Percentiles rank a stretch among this genome's conserved stretches.
Conservation (phyloP, 306 rosid species). For the Hippophae tibetana region DNA sequence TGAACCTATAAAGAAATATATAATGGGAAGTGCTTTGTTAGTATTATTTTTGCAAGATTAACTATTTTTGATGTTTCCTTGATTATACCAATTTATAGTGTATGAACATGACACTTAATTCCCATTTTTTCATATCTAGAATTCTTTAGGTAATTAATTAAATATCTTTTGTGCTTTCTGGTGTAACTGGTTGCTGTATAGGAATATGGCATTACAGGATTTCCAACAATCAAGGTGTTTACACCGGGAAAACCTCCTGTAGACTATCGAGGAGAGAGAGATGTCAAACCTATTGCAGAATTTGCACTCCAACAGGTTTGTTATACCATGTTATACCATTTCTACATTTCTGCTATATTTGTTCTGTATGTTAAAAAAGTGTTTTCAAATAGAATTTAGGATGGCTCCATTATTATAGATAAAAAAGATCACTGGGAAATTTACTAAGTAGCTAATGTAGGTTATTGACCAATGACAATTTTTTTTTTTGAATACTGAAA, state of each 20-base stretch:
- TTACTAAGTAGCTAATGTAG: no score
- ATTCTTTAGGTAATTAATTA: not conserved
- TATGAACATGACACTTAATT: constrained; percentile 1
- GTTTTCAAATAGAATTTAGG: not conserved
- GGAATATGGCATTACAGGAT: constrained; percentile 92
- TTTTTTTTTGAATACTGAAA: not conserved
- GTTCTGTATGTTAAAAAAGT: constrained; percentile 2
- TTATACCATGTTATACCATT: constrained; percentile 2
- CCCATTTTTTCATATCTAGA: constrained; percentile 3
- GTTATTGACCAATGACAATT: no score
- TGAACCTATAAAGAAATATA: no score
- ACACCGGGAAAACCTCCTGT: constrained; percentile 75
- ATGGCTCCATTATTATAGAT: constrained; percentile 9
- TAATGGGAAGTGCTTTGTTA: no score
- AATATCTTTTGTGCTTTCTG: constrained; percentile 11
- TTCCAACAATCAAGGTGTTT: constrained; percentile 91
- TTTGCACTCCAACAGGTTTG: constrained; percentile 84
- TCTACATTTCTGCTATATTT: not conserved
- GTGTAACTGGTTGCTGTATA: constrained; percentile 20
- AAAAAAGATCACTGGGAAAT: not conserved
- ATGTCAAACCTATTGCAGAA: constrained; percentile 81
- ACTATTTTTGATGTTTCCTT: no score
- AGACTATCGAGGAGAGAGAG: constrained; percentile 95
- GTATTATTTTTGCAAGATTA: no score
- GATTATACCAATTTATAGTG: not conserved